Evolutionary conservation across 345 rosid species (phyloP).

Genomic region (Passiflora organensis): DNA sequence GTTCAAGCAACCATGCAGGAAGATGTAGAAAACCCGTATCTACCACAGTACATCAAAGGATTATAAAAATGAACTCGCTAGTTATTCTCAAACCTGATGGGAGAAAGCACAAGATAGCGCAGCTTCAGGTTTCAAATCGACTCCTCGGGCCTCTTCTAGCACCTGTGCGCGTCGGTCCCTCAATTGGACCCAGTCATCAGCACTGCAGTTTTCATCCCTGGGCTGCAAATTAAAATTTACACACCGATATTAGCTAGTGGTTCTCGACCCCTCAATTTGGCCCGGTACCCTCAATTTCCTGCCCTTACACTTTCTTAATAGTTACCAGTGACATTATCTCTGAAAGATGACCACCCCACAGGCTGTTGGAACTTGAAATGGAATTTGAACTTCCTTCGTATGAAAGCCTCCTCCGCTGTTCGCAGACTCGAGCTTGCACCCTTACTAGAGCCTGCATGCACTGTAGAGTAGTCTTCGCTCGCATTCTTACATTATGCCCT

Average conservation of each 20-base stretch:
- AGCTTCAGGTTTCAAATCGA: constrained; percentile 9
- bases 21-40: background rate
- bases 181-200: constrained; percentile 6
- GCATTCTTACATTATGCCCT: constrained; percentile 13
- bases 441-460: constrained; percentile 19
- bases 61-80: too few relatives aligned
- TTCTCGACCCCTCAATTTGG: too few relatives aligned
- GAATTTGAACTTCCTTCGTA: constrained; percentile 14
- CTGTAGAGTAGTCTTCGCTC: constrained; percentile 10
- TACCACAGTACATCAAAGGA: background rate
- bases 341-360: constrained; percentile 16
- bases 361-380: background rate
- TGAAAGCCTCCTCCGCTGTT: constrained; percentile 11
- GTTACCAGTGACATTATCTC: constrained; percentile 23
- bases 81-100: constrained; percentile 37
- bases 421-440: constrained; percentile 15
- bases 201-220: constrained; percentile 6
- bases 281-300: too few relatives aligned
- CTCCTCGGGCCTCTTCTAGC: constrained; percentile 28
- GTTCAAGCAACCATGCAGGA: background rate
- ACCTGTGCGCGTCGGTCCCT: constrained; percentile 18
- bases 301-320: too few relatives aligned
- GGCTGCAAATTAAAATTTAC: constrained; percentile 4
- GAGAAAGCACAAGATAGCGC: constrained; percentile 16
- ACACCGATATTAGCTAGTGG: background rate